Base-by-base conservation (phyloP, 1,284 basidiomycete species). In the Cystobasidiaceae sp. region DNA sequence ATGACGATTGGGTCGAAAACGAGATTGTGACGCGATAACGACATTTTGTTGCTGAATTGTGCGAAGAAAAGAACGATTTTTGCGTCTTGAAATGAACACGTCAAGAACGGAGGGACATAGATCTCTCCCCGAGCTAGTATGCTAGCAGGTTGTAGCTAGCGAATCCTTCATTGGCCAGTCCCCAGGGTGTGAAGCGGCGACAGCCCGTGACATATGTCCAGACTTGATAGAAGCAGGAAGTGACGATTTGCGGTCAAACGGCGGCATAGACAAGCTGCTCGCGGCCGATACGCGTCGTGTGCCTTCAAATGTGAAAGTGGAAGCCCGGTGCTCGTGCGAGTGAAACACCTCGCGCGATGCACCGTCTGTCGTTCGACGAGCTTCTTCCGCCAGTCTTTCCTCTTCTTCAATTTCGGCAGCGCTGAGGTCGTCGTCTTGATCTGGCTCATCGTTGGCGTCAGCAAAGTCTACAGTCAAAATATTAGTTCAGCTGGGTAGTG, bases 401-500 rank as follows among this genome's bases (percentile, higher is more conserved):
- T 64, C 61, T 33, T 64, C 61, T 32, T 64, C 61, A 1, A 64
- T 30, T 25, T 64, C 61, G n/a, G 61, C 52, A 13, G 21, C 43
- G 19, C 51, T 45, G 6, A 64, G 15, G 23, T 55, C 51, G n/a
- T 64, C 61, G 13, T 45, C 54, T 4, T 57, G 17, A 25, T 41
- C 33, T 15, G 23, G 15, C 4, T 41, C 39, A 23, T 48, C 23
- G 15, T 48, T 25, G 23, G 8, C 45, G 45, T 48, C 45, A 11
- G 30, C 54, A 7, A 13, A 17, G 37, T 45, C 23, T 15, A 43
- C 34, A 21, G n/a, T n/a, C n/a, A n/a, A n/a, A n/a, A n/a, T n/a
- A n/a, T n/a, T n/a, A n/a, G n/a, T n/a, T n/a, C n/a, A n/a, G n/a
- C n/a, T n/a, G n/a, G n/a, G n/a, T n/a, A n/a, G n/a, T n/a, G n/a